phyloP scores from a whole-genome alignment of 2,329 filamentous ascomycete species.

The Beauveria asiatica region DNA sequence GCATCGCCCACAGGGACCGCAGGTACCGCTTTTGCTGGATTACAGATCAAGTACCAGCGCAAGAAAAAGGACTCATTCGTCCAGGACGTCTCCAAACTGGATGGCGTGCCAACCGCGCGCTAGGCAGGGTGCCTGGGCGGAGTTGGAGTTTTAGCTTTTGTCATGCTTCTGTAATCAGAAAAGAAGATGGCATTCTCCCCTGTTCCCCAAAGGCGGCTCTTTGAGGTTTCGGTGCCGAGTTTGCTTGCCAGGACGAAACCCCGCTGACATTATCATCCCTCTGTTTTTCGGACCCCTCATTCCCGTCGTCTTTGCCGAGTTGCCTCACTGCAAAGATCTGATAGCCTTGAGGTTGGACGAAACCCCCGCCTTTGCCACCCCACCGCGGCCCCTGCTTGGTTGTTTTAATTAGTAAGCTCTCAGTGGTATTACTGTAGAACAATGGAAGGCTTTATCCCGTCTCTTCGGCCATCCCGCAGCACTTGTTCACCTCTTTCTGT shows the following conservation, averaged over 20 bases:
- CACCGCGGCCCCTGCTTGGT: background rate
- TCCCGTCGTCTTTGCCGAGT: too few species aligned
- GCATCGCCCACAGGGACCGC: background rate
- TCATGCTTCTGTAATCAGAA: slow-evolving; percentile 7
- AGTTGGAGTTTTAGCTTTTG: background rate
- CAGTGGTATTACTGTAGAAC: too few species aligned
- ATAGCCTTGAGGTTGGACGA: background rate
- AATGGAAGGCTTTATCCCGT: background rate
- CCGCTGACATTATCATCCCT: background rate
- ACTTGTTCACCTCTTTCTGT: background rate
- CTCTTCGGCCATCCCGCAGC: background rate
- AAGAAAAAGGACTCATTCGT: background rate
- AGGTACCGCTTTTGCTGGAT: background rate
- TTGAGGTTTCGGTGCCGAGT: background rate
- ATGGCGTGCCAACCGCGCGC: slow-evolving; percentile 6
- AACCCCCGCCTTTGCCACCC: background rate
- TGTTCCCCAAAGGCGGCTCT: background rate
- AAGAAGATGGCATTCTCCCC: background rate
- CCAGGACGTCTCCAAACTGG: background rate
- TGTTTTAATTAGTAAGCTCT: slow-evolving; percentile 1
- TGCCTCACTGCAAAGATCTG: background rate
- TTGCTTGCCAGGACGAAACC: background rate
- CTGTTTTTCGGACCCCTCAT: background rate
- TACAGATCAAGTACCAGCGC: background rate
- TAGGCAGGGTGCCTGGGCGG: background rate